Evolutionary conservation across 768 basidiomycete species (phyloP).

Genomic region (Paxillus involutus): DNA sequence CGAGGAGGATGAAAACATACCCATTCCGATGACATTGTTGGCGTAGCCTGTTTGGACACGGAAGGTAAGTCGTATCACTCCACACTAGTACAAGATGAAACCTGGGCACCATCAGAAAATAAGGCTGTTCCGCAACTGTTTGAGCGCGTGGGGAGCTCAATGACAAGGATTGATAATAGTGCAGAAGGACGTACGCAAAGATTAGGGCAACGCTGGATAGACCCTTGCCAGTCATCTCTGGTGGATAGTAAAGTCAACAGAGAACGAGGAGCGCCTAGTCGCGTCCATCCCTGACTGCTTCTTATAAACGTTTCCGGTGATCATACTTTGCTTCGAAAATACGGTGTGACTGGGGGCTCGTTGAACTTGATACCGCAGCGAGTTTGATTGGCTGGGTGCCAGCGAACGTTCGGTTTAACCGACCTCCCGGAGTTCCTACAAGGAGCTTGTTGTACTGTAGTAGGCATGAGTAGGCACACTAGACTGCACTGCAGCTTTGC

Average conservation of each 20-base stretch:
- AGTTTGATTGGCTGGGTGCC: too few relatives aligned
- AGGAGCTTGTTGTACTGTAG: too few relatives aligned
- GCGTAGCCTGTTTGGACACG: constrained; percentile 60
- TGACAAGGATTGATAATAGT: neutral
- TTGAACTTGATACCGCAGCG: too few relatives aligned
- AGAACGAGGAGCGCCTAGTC: neutral
- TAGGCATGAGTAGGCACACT: too few relatives aligned
- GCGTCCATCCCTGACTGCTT: neutral
- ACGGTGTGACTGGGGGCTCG: neutral
- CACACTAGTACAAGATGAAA: neutral
- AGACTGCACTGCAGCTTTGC: too few relatives aligned
- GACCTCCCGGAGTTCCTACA: too few relatives aligned
- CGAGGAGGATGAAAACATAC: constrained; percentile 40
- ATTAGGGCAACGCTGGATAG: constrained; percentile 72
- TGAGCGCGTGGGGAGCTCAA: constrained; percentile 1
- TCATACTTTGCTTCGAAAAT: neutral
- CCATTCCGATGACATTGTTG: constrained; percentile 75
- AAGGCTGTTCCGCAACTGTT: constrained; percentile 81
- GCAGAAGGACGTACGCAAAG: constrained; percentile 60
- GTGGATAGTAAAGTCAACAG: neutral
- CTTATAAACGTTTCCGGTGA: constrained; percentile 10
- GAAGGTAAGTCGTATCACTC: constrained; percentile 4
- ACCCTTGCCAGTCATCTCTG: constrained; percentile 12
- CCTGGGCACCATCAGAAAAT: constrained; percentile 72
- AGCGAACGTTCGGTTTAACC: too few relatives aligned